These are phyloP conservation scores for Starmerella scarabaei DNA, from an alignment of 805 yeast genomes.

Conservation along the genomic window DNA sequence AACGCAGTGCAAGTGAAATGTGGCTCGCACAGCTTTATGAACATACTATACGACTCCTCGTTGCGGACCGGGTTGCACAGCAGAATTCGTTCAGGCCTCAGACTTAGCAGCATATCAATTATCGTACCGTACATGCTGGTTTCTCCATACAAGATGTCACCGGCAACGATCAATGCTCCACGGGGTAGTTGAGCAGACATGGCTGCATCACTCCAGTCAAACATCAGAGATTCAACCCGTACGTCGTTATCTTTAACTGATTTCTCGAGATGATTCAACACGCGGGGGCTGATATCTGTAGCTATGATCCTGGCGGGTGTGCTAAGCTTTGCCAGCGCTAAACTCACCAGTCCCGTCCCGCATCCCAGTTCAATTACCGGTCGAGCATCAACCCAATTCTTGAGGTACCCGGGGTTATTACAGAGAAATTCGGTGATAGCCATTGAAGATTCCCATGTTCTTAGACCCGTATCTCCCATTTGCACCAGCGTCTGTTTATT, in stretches of 20 bases:
- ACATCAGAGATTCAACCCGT: neutral
- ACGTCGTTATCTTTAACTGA: neutral
- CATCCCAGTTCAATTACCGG: constrained; percentile 13
- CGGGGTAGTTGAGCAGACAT: constrained; percentile 6
- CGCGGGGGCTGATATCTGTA: constrained; percentile 13
- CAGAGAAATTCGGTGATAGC: constrained; percentile 13
- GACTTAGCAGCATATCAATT: constrained; percentile 2
- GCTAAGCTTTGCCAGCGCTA: constrained; percentile 8
- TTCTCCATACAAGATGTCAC: constrained; percentile 16
- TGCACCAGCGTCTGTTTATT: constrained; percentile 10
- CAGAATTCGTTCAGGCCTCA: constrained; percentile 4
- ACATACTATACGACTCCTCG: constrained; percentile 5
- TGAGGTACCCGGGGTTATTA: neutral
- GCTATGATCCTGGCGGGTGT: neutral
- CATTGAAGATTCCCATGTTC: constrained; percentile 19
- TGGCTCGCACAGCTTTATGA: constrained; percentile 6
- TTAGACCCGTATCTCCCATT: constrained; percentile 16
- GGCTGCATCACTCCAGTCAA: constrained; percentile 10
- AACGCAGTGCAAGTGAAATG: constrained; percentile 1
- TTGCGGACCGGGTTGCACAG: constrained; percentile 16
- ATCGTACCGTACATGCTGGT: constrained; percentile 3
- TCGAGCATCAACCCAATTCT: neutral
- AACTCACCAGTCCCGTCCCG: constrained; percentile 19
- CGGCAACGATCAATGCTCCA: constrained; percentile 8
- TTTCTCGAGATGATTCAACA: constrained; percentile 2